These are phyloP conservation scores for Microthyrium microscopicum DNA, from an alignment of 2,329 filamentous ascomycete genomes.

Conservation along the genomic window DNA sequence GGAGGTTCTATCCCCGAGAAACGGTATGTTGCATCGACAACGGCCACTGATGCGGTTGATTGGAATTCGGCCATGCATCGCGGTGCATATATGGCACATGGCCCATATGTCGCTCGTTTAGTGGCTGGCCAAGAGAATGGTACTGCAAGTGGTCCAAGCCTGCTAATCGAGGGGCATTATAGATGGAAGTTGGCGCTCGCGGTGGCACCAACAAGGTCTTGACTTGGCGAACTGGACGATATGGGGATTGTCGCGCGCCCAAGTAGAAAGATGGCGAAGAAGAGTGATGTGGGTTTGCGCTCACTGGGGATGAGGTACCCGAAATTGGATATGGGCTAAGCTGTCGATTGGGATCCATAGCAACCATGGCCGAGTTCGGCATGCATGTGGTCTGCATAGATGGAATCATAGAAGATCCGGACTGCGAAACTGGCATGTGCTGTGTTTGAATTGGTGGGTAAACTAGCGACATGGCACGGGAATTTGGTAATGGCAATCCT, in stretches of 20 bases:
- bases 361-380: conserved; percentile 13
- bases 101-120: conserved; percentile 24
- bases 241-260: conserved; percentile 77
- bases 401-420: conserved; percentile 14
- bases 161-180: conserved; percentile 31
- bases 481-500: conserved; percentile 25
- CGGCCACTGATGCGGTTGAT: conserved; percentile 24
- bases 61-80: conserved; percentile 20
- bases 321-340: conserved; percentile 37
- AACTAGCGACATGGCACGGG: conserved; percentile 60
- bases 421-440: conserved; percentile 17
- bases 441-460: too few relatives aligned
- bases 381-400: conserved; percentile 7
- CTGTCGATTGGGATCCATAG: conserved; percentile 28
- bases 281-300: conserved; percentile 36
- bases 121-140: conserved; percentile 29
- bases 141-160: conserved; percentile 34
- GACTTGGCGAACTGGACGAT: conserved; percentile 76
- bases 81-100: conserved; percentile 27
- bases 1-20: too few relatives aligned
- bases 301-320: conserved; percentile 49
- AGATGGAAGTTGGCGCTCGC: conserved; percentile 47
- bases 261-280: conserved; percentile 74
- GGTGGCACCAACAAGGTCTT: conserved; percentile 84
- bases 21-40: too few relatives aligned